Evolutionary conservation across 2,329 filamentous ascomycete species (phyloP).

Genomic region (Berkeleyomyces basicola): DNA sequence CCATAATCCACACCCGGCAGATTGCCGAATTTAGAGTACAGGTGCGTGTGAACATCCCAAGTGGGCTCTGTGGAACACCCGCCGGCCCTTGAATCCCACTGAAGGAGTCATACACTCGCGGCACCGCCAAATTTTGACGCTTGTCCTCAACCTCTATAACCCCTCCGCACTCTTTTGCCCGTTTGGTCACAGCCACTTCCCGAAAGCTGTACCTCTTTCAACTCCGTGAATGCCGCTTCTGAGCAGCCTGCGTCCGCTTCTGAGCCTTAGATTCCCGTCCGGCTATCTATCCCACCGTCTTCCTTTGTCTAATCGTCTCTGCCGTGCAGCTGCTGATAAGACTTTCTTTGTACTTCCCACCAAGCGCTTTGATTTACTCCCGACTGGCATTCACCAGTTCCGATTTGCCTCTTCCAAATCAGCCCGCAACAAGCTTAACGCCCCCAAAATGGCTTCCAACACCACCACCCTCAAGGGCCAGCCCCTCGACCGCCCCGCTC

Average conservation of each 20-base stretch:
- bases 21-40: background rate
- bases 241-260: background rate
- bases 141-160: background rate
- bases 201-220: constrained; percentile 1
- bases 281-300: background rate
- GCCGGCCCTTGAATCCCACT: background rate
- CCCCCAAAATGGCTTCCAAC: constrained; percentile 29
- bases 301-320: background rate
- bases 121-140: constrained; percentile 3
- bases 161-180: background rate
- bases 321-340: background rate
- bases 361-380: background rate
- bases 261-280: background rate
- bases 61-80: background rate
- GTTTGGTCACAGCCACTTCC: constrained; percentile 7
- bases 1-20: background rate
- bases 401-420: background rate
- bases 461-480: constrained; percentile 74
- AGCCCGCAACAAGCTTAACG: constrained; percentile 10
- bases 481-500: constrained; percentile 63
- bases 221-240: constrained; percentile 8
- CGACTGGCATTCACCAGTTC: background rate
- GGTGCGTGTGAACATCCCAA: background rate
- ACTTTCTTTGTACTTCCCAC: background rate
- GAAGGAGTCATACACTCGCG: background rate